Evolutionary conservation across 192 early-diverging fungal species (phyloP).

Genomic region (Lobulomyces angularis): DNA sequence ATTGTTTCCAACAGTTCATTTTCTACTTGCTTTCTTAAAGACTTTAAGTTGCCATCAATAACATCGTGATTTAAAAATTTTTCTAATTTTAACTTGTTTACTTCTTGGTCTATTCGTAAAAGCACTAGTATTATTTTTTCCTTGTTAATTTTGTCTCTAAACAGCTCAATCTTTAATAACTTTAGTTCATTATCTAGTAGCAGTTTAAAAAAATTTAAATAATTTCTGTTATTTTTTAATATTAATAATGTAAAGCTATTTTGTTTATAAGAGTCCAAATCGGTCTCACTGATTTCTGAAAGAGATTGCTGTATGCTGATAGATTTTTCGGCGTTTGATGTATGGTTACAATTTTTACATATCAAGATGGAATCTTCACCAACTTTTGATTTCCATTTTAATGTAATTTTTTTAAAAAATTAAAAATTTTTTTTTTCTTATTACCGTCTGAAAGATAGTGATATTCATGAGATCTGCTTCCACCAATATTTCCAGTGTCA

Average conservation of each 20-base stretch:
- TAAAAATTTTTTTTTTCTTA: background rate
- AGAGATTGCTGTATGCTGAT: conserved; percentile 17
- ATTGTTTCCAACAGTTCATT: too few species aligned
- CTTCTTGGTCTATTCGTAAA: too few species aligned
- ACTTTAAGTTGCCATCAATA: too few species aligned
- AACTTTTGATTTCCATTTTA: conserved; percentile 11
- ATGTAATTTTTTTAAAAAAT: background rate
- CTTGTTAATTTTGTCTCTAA: conserved; percentile 2
- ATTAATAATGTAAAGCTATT: background rate
- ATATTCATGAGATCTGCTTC: conserved; percentile 78
- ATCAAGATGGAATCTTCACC: conserved; percentile 74
- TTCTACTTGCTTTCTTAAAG: too few species aligned
- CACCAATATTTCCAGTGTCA: conserved; percentile 87
- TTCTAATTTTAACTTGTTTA: too few species aligned
- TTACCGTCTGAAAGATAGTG: conserved; percentile 60
- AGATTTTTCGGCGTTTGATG: conserved; percentile 75
- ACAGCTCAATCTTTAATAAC: conserved; percentile 7
- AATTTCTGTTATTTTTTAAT: background rate
- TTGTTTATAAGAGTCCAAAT: conserved; percentile 1
- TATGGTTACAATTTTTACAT: conserved; percentile 64
- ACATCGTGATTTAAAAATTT: too few species aligned
- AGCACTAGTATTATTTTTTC: too few species aligned
- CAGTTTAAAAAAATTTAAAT: background rate
- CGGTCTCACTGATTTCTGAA: background rate
- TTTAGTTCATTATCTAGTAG: background rate